Base-by-base conservation (phyloP, 192 early-diverging fungal species). In the Entomortierella beljakovae region DNA sequence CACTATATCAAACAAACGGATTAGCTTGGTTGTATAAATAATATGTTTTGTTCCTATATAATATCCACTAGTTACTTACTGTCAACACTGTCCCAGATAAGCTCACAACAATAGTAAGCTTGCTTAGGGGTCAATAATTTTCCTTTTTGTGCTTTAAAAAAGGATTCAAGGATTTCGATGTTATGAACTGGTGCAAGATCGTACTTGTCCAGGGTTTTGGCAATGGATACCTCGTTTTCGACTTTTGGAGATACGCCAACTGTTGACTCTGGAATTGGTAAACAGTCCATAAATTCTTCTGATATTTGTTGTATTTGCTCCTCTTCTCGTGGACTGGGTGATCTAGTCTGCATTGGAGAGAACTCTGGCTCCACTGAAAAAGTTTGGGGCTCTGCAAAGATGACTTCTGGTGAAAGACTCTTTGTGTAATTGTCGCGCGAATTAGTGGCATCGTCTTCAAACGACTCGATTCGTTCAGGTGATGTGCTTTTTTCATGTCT, bases 241-340 rank as follows among this genome's bases (percentile, higher is more conserved):
- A 52, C 51, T 29, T 57, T 55, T 6, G 70, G 70, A 2, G 70
- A 64, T 1, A 64, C 62, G 15, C n/a, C n/a, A n/a, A n/a, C n/a
- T n/a, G n/a, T n/a, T n/a, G n/a, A n/a, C n/a, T n/a, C n/a, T n/a
- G n/a, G n/a, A 23, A 72, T 72, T 1, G 70, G 54, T 8, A 57
- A 56, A 48, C 70, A 72, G 38, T 72, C 70, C 23, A 57, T 62
- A 52, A 64, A 64, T 1, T 43, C 55, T 10, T 72, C 70, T 11
- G 3, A 50, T 10, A 23, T 1, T 8, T 61, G 34, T 22, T 61
- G 26, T 35, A 43, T 57, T 6, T 46, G 26, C 0, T 46, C 8
- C n/a, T 4, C n/a, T n/a, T 7, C 25, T 1, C 18, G 2, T 25
- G 61, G 46, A 6, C 33, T 64, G 33, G 56, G 33, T 6, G 58